Percentiles rank a stretch among this genome's conserved stretches.
Conservation (phyloP, 75 land plant species). For the Sequoiadendron giganteum region DNA sequence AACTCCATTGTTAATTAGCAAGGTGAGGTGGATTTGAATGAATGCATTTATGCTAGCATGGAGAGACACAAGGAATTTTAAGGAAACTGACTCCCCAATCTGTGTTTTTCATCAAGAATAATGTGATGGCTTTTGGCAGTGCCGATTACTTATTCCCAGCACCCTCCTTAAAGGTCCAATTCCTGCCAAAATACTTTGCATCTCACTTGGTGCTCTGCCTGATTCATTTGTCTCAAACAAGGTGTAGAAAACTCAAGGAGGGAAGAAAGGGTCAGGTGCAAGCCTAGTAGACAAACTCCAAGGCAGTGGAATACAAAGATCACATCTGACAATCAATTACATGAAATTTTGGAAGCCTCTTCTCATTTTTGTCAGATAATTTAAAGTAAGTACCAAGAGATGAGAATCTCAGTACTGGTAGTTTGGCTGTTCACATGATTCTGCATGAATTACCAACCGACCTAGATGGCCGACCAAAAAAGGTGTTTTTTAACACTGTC, state of each 20-base stretch:
- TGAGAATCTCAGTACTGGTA: background rate
- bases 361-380: background rate
- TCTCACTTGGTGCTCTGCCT: background rate
- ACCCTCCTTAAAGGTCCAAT: background rate
- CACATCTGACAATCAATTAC: background rate
- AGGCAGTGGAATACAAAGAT: background rate
- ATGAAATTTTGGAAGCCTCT: background rate
- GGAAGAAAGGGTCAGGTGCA: background rate
- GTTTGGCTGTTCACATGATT: background rate
- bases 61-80: too few relatives aligned
- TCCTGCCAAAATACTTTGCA: background rate
- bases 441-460: background rate
- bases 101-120: background rate
- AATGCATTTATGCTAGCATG: background rate
- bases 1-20: background rate
- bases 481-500: too few relatives aligned
- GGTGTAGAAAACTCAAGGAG: background rate
- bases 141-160: background rate
- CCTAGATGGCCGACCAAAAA: too few relatives aligned
- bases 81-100: too few relatives aligned
- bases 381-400: background rate
- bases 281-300: background rate
- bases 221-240: background rate
- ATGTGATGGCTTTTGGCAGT: background rate
- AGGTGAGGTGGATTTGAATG: background rate